A percentile compares a stretch with the other conserved stretches of the same genome.
These are phyloP conservation scores for Boletus subparvulus DNA, from an alignment of 768 basidiomycete species.

Conservation along the genomic window DNA sequence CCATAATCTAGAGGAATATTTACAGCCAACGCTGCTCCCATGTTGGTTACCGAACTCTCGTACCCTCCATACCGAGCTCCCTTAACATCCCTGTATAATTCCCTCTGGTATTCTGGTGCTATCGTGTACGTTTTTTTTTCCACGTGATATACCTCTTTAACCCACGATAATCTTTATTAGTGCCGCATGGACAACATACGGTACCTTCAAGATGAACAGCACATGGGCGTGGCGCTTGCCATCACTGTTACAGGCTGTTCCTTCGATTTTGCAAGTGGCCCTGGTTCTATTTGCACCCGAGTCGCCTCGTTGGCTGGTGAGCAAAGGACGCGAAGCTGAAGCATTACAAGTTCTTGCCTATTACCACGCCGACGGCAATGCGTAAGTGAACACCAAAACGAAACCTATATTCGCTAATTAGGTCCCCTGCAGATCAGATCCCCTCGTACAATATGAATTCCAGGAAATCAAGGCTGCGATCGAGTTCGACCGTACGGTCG, in stretches of 20 bases:
- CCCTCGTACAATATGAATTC: conserved; percentile 71
- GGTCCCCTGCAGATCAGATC: conserved; percentile 45
- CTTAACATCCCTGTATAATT: conserved; percentile 77
- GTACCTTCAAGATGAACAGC: conserved; percentile 65
- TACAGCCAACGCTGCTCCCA: conserved; percentile 69
- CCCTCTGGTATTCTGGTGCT: conserved; percentile 83
- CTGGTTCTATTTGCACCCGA: conserved; percentile 75
- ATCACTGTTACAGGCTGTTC: conserved; percentile 67
- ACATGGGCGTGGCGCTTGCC: conserved; percentile 86
- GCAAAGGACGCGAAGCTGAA: conserved; percentile 67
- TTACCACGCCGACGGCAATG: conserved; percentile 79
- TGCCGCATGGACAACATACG: conserved; percentile 85
- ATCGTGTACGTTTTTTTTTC: conserved; percentile 54
- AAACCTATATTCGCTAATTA: neutral
- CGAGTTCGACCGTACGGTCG: conserved; percentile 61
- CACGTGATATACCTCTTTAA: neutral
- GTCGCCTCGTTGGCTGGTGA: conserved; percentile 81
- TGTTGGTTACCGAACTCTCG: conserved; percentile 83
- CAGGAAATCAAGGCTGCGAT: conserved; percentile 81
- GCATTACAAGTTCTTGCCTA: conserved; percentile 73
- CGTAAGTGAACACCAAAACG: conserved; percentile 33
- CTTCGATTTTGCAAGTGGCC: conserved; percentile 63
- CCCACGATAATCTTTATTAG: conserved; percentile 26
- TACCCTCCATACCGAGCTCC: conserved; percentile 82
- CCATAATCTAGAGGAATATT: conserved; percentile 2